These are phyloP conservation scores for Carex scoparia DNA, from an alignment of 176 grass and related monocot genomes.

Conservation along the genomic window DNA sequence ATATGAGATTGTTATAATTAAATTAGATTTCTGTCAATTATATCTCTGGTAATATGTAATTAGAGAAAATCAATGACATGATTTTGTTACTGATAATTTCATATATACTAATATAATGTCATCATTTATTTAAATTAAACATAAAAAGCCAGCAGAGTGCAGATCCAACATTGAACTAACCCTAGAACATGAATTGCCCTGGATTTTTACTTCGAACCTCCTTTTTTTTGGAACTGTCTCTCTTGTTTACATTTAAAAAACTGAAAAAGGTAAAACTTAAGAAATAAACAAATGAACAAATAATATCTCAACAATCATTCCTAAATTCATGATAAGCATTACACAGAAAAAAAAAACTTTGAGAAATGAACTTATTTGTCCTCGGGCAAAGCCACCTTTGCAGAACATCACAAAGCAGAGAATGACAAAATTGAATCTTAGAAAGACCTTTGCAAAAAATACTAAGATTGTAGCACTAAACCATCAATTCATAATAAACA, in stretches of 20 bases:
- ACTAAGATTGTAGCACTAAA: neutral
- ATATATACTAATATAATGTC: neutral
- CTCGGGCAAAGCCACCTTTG: neutral
- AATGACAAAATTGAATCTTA: neutral
- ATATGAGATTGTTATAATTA: neutral
- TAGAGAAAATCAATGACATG: neutral
- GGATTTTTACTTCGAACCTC: neutral
- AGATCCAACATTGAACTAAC: too few relatives aligned
- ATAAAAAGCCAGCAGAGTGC: neutral
- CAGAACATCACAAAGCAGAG: neutral
- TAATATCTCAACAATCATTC: neutral
- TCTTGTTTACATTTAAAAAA: neutral
- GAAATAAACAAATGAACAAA: neutral
- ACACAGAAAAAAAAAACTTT: neutral
- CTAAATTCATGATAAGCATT: neutral
- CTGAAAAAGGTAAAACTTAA: neutral
- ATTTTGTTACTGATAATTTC: neutral
- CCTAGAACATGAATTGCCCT: neutral
- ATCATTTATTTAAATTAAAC: neutral
- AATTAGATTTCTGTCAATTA: neutral
- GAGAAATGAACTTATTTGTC: slow-evolving; percentile 1
- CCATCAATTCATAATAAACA: slow-evolving; percentile 1
- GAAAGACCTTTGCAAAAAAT: neutral
- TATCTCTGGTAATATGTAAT: neutral
- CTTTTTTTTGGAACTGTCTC: neutral